phyloP scores from a whole-genome alignment of 106 monocot genomes.

The Dioscorea zingiberensis region DNA sequence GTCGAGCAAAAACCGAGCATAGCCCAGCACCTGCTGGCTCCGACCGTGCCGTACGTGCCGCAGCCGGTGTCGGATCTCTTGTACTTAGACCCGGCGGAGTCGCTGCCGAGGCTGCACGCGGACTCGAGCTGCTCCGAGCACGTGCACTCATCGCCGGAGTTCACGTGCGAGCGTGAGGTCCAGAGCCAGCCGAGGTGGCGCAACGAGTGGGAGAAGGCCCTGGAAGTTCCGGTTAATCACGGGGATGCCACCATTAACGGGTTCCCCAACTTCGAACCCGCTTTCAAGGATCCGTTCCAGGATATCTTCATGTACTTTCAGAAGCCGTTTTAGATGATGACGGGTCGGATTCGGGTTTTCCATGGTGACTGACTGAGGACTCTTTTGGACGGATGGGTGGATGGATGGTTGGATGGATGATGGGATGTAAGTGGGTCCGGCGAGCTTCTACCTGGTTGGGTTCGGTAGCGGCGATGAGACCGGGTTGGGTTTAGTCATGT shows the following conservation, averaged over 20 bases:
- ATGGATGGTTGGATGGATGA: no score
- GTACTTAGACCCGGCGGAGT: slow-evolving; percentile 38
- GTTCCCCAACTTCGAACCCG: slow-evolving; percentile 15
- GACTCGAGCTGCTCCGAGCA: slow-evolving; percentile 68
- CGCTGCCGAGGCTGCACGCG: slow-evolving; percentile 43
- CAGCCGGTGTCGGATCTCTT: slow-evolving; percentile 15
- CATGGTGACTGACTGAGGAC: no score
- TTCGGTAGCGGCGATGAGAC: neutral
- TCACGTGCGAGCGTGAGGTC: slow-evolving; percentile 63
- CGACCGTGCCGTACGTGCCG: slow-evolving; percentile 6
- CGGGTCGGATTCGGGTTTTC: no score
- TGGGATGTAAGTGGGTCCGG: slow-evolving; percentile 11
- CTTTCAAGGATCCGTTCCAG: slow-evolving; percentile 37
- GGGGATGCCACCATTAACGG: slow-evolving; percentile 11
- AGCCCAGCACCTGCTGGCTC: neutral
- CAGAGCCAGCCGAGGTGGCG: slow-evolving; percentile 52
- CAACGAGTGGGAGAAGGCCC: slow-evolving; percentile 35
- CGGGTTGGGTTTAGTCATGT: no score
- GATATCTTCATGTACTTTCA: slow-evolving; percentile 70
- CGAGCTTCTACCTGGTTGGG: slow-evolving; percentile 10
- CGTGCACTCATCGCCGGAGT: slow-evolving; percentile 26
- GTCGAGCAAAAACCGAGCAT: neutral
- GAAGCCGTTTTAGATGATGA: slow-evolving; percentile 47
- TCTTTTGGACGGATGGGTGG: no score
- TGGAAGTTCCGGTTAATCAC: slow-evolving; percentile 21